A percentile compares a stretch with the other conserved stretches of the same genome.
Conservation (phyloP, 164 flowering plant genomes). For the Magnolia kwangsiensis region DNA sequence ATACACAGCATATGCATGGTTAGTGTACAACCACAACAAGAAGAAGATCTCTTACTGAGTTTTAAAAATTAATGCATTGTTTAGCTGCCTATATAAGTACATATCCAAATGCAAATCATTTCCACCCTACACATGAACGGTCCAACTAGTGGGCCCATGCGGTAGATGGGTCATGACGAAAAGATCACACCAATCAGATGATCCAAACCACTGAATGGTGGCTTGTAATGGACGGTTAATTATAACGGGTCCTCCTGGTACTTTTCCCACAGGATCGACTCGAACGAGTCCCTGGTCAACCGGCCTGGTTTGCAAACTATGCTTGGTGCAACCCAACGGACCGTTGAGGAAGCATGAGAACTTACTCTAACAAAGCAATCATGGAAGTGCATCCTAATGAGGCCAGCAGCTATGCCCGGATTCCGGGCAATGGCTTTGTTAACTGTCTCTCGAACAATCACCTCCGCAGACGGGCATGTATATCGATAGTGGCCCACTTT, state of each 20-base stretch:
- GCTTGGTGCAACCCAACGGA: background rate
- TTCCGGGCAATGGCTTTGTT: conserved; percentile 33
- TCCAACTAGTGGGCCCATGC: no score
- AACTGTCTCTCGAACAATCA: conserved; percentile 27
- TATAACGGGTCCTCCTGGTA: no score
- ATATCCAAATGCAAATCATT: no score
- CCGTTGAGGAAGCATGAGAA: background rate
- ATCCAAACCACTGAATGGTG: no score
- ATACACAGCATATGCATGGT: background rate
- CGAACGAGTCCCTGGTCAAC: background rate
- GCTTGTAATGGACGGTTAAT: no score
- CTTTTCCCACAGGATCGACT: background rate
- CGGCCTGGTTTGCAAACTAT: background rate
- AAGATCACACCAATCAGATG: no score
- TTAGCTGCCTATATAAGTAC: no score
- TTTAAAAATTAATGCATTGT: no score
- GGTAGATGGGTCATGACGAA: no score
- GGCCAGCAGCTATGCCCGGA: conserved; percentile 56
- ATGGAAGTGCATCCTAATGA: conserved; percentile 64
- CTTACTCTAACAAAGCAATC: conserved; percentile 65
- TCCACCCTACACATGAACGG: no score
- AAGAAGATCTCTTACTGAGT: no score
- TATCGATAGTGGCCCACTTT: conserved; percentile 16
- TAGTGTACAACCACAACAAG: no score
- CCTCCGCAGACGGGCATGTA: conserved; percentile 25